Evolutionary conservation across 306 rosid genomes (phyloP).

Genomic region (Abrus precatorius): DNA sequence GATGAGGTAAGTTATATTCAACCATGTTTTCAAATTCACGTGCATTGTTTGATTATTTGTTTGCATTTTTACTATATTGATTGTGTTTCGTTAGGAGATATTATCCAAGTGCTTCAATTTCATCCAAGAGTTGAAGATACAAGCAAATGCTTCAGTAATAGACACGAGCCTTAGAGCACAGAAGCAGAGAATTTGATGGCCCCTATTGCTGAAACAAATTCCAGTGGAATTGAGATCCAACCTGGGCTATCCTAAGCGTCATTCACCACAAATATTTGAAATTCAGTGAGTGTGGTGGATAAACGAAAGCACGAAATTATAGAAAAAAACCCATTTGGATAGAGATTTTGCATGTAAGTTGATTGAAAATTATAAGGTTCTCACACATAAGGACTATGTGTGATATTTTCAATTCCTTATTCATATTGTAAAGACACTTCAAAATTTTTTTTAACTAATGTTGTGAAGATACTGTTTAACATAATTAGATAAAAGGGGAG

Average conservation of each 20-base stretch:
- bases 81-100: slow-evolving; percentile 50
- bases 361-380: too few species aligned
- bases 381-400: too few species aligned
- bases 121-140: slow-evolving; percentile 45
- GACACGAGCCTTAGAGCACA: slow-evolving; percentile 32
- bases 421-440: too few species aligned
- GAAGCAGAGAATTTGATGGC: slow-evolving; percentile 41
- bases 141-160: slow-evolving; percentile 35
- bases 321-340: too few species aligned
- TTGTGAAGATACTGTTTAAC: too few species aligned
- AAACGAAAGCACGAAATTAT: not conserved
- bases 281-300: not conserved
- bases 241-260: not conserved
- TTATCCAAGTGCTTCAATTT: slow-evolving; percentile 52
- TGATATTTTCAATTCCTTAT: too few species aligned
- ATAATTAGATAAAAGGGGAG: too few species aligned
- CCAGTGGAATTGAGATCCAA: not conserved
- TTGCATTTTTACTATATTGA: not conserved
- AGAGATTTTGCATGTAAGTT: not conserved
- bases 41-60: not conserved
- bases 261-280: not conserved
- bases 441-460: too few species aligned
- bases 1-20: slow-evolving; percentile 48
- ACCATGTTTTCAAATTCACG: not conserved
- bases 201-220: slow-evolving; percentile 38